Conservation (phyloP, 2,329 filamentous ascomycete species). For the Penicillium fuscoglaucum region DNA sequence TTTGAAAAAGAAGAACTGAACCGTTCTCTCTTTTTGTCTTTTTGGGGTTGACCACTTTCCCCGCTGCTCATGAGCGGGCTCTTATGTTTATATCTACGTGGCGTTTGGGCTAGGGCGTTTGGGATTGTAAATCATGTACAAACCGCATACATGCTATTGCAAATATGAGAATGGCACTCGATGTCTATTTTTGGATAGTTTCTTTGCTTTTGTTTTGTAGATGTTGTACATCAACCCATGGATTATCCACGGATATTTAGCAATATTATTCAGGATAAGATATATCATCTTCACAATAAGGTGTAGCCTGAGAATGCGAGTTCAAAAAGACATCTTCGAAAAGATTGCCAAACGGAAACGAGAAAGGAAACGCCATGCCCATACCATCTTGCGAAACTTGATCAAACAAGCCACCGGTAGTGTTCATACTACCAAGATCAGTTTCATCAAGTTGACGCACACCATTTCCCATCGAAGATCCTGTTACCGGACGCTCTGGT, state of each 20-base stretch:
- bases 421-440: not conserved
- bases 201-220: not conserved
- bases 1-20: not conserved
- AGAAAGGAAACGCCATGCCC: conserved; percentile 10
- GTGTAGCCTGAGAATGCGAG: not conserved
- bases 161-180: conserved; percentile 8
- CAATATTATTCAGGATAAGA: not conserved
- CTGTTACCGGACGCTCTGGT: not conserved
- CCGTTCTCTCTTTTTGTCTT: not conserved
- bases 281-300: not conserved
- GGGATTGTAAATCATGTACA: conserved; percentile 10
- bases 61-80: not conserved
- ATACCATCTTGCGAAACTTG: conserved; percentile 11
- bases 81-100: conserved; percentile 5
- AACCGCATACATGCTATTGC: conserved; percentile 9
- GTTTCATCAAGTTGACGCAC: not conserved
- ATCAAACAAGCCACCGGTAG: conserved; percentile 3
- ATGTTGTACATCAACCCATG: no score
- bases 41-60: not conserved
- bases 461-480: not conserved
- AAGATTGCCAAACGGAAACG: conserved; percentile 15
- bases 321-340: conserved; percentile 18
- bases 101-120: conserved; percentile 3
- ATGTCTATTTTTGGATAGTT: not conserved
- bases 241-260: not conserved